These are phyloP conservation scores for Lithocarpus polystachyus DNA, from an alignment of 306 rosid genomes.

Conservation along the genomic window DNA sequence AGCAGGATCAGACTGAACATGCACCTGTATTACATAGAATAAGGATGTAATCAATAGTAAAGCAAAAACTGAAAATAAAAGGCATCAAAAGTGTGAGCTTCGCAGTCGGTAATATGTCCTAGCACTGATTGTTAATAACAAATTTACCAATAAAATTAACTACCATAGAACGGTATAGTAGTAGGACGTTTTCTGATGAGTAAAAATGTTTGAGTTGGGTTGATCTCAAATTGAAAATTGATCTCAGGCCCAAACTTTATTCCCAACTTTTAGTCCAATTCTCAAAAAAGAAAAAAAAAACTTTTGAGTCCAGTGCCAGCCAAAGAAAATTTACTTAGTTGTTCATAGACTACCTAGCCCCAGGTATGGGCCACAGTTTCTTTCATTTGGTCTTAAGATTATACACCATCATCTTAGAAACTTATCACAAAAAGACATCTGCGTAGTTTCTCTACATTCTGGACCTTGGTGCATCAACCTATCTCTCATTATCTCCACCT, in stretches of 20 bases:
- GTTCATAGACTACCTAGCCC: background rate
- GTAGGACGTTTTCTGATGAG: background rate
- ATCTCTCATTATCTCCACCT: background rate
- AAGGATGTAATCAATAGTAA: background rate
- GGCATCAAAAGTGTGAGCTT: background rate
- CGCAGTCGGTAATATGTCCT: background rate
- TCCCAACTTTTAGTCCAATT: background rate
- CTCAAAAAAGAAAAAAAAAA: too few species aligned
- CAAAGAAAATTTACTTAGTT: background rate
- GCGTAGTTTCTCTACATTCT: background rate
- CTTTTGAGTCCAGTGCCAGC: background rate
- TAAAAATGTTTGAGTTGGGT: background rate
- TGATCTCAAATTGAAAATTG: background rate
- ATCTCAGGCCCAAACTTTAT: background rate
- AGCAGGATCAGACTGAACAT: constrained; percentile 95
- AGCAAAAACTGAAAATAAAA: background rate
- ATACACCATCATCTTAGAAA: background rate
- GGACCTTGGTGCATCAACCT: background rate
- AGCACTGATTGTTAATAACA: background rate
- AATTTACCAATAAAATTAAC: background rate
- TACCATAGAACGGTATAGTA: background rate
- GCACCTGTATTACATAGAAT: constrained; percentile 51
- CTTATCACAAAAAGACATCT: background rate
- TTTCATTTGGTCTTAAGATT: background rate
- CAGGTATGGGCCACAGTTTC: background rate